Conservation (phyloP, 225 moss, liverwort and hornwort genomes). For the Polytrichum formosum region DNA sequence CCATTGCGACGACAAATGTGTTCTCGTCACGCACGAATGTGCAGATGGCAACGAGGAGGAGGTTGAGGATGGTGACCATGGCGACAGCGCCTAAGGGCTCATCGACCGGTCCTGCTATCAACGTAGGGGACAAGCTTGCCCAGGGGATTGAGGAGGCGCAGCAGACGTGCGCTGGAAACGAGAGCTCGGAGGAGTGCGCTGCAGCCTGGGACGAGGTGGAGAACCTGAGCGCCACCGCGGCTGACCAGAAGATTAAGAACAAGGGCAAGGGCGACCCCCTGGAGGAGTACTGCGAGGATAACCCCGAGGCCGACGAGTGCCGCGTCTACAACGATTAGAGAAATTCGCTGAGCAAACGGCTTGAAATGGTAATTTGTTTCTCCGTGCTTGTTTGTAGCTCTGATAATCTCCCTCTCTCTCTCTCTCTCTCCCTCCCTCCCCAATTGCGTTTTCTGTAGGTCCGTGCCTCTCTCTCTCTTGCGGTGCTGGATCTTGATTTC, state of each 20-base stretch:
- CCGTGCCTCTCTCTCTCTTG: no score
- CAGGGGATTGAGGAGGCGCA: slow-evolving; percentile 48
- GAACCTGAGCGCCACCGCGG: slow-evolving; percentile 27
- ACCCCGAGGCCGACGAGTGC: slow-evolving; percentile 79
- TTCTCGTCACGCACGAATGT: background rate
- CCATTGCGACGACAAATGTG: background rate
- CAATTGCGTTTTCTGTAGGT: no score
- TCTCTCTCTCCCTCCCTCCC: no score
- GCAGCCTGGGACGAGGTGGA: slow-evolving; percentile 71
- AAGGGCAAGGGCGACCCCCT: slow-evolving; percentile 46
- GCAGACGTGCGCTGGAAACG: slow-evolving; percentile 43
- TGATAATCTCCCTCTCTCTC: no score
- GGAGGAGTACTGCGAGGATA: slow-evolving; percentile 60
- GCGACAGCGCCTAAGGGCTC: slow-evolving; percentile 23
- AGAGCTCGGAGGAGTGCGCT: slow-evolving; percentile 47
- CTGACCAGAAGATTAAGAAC: slow-evolving; percentile 28
- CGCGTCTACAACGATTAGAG: slow-evolving; percentile 66
- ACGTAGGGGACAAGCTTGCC: slow-evolving; percentile 23
- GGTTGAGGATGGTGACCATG: slow-evolving; percentile 15
- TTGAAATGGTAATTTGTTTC: slow-evolving; percentile 7
- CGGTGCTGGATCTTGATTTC: no score
- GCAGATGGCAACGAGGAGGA: background rate
- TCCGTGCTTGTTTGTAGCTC: background rate
- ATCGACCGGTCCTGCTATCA: slow-evolving; percentile 39
- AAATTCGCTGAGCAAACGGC: slow-evolving; percentile 43